Conservation (phyloP, 306 rosid genomes). For the Quercus wislizeni region DNA sequence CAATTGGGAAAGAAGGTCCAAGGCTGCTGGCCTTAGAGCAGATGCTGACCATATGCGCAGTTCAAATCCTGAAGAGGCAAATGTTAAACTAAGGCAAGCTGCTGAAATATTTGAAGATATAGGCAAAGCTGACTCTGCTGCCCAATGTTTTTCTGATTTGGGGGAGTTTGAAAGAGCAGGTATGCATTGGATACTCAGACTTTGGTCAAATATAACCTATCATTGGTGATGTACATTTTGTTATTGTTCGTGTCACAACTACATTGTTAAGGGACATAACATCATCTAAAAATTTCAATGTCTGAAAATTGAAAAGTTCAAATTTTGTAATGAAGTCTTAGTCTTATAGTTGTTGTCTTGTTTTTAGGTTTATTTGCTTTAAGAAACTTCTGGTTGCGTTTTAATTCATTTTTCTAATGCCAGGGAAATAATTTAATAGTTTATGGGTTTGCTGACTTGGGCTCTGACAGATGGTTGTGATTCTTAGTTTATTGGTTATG, state of each 20-base stretch:
- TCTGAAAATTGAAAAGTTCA: not conserved
- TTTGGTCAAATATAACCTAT: not conserved
- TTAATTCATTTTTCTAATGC: too few species aligned
- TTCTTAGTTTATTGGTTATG: too few species aligned
- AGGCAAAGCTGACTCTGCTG: constrained; percentile 60
- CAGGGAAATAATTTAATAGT: too few species aligned
- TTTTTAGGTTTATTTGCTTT: too few species aligned
- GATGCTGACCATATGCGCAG: constrained; percentile 42
- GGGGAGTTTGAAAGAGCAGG: constrained; percentile 74
- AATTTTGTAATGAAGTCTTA: not conserved
- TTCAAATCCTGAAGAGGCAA: constrained; percentile 45
- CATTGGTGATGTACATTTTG: not conserved
- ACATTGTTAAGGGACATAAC: not conserved
- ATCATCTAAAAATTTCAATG: not conserved
- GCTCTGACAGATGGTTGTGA: not conserved
- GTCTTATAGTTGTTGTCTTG: too few species aligned
- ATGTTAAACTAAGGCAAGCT: constrained; percentile 64
- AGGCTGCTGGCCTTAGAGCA: constrained; percentile 65
- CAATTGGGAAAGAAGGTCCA: constrained; percentile 71
- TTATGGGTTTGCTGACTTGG: too few species aligned
- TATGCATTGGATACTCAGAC: constrained; percentile 19
- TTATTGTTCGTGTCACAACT: not conserved
- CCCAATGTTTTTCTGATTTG: constrained; percentile 62
- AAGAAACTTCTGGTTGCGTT: too few species aligned
- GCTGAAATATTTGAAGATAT: constrained; percentile 64